Conservation (phyloP, 108 stramenopile species). For the Skeletonema potamos region DNA sequence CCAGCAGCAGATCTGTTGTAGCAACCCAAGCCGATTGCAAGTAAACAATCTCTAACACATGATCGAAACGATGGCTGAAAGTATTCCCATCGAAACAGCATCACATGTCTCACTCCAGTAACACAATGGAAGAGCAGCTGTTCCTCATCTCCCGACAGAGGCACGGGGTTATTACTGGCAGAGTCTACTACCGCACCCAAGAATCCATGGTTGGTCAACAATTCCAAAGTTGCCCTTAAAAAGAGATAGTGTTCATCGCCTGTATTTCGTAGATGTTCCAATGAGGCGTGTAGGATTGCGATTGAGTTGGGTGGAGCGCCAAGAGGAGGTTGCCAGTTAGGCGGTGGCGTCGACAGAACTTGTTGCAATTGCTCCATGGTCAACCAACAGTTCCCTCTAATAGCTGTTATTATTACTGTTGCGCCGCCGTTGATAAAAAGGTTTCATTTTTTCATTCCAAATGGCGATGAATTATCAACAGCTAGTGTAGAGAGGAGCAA, state of each 20-base stretch:
- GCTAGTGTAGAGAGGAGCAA: too few relatives aligned
- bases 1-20: background rate
- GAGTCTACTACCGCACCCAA: background rate
- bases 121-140: constrained; percentile 82
- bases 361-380: constrained; percentile 46
- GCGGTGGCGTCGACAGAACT: constrained; percentile 54
- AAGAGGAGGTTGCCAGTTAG: constrained; percentile 26
- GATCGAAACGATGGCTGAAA: constrained; percentile 36
- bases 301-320: constrained; percentile 41
- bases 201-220: constrained; percentile 21
- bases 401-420: background rate
- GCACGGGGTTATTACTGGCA: background rate
- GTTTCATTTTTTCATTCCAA: too few relatives aligned
- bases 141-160: constrained; percentile 45
- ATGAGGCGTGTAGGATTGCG: constrained; percentile 56
- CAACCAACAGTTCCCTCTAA: background rate
- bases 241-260: constrained; percentile 77
- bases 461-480: too few relatives aligned
- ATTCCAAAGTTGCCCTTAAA: constrained; percentile 63
- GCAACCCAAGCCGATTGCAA: constrained; percentile 48
- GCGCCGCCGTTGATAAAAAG: too few relatives aligned
- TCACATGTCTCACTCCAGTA: constrained; percentile 70
- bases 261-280: constrained; percentile 68
- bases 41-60: constrained; percentile 58
- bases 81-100: constrained; percentile 59